Conservation (phyloP, 139 green algal genomes). For the Coccomyxa sp. region DNA sequence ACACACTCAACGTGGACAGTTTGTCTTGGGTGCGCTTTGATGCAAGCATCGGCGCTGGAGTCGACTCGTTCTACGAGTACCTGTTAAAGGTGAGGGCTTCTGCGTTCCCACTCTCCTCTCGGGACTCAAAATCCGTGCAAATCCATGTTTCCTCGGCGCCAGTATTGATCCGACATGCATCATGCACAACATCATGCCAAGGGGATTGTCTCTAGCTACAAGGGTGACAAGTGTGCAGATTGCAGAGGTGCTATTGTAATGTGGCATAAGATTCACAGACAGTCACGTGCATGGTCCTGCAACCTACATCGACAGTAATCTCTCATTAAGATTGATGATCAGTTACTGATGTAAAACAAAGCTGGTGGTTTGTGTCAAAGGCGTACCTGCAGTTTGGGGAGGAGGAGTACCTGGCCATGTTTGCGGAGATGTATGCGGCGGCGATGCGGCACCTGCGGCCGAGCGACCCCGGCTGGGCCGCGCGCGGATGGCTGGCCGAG, state of each 20-base stretch:
- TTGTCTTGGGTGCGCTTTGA: conserved; percentile 62
- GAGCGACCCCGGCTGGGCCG: neutral
- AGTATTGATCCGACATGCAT: neutral
- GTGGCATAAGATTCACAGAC: neutral
- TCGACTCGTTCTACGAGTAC: conserved; percentile 90
- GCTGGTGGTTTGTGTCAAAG: conserved; percentile 21
- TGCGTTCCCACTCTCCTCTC: neutral
- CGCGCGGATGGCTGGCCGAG: conserved; percentile 53
- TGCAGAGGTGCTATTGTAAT: neutral
- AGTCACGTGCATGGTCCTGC: neutral
- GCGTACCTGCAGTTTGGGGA: conserved; percentile 80
- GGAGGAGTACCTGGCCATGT: conserved; percentile 62
- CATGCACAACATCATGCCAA: neutral
- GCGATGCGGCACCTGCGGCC: conserved; percentile 56
- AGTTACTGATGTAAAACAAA: no score
- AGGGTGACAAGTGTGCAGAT: neutral
- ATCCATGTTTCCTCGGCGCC: no score
- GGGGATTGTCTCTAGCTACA: neutral
- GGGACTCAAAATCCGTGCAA: neutral
- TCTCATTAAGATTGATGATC: no score
- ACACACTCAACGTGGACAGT: conserved; percentile 62
- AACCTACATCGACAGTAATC: neutral
- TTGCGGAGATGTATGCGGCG: conserved; percentile 55
- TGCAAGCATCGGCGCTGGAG: conserved; percentile 69
- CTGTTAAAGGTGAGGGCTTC: conserved; percentile 66